phyloP scores from a whole-genome alignment of 805 yeast species.

The Candida ipomoeae region DNA sequence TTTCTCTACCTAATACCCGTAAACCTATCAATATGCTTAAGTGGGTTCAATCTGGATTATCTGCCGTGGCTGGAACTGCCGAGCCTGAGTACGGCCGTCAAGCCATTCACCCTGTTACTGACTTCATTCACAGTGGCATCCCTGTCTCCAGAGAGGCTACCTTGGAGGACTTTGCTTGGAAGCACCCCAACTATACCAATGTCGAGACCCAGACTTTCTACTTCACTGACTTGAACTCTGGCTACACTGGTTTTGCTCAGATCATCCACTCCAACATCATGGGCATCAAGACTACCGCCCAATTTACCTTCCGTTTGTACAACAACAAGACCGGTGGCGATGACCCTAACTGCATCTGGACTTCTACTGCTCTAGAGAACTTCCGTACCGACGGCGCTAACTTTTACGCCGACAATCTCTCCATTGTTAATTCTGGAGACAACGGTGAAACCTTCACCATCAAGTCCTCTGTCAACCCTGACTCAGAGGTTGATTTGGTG shows the following conservation, averaged over 20 bases:
- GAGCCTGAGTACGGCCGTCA: constrained; percentile 96
- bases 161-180: constrained; percentile 71
- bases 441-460: constrained; percentile 42
- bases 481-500: constrained; percentile 65
- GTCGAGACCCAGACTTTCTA: constrained; percentile 96
- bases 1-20: neutral
- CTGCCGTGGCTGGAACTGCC: constrained; percentile 96
- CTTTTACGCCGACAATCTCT: constrained; percentile 72
- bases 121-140: constrained; percentile 35
- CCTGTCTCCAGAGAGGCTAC: constrained; percentile 51
- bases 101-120: constrained; percentile 81
- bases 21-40: constrained; percentile 49
- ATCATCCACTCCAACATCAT: constrained; percentile 89
- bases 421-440: constrained; percentile 58
- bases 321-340: constrained; percentile 42
- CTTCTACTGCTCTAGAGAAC: constrained; percentile 83
- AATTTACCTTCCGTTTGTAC: constrained; percentile 83
- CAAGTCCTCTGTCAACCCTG: constrained; percentile 62
- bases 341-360: constrained; percentile 63
- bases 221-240: constrained; percentile 59
- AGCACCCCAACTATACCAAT: constrained; percentile 71
- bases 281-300: constrained; percentile 86
- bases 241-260: constrained; percentile 84
- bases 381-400: constrained; percentile 68
- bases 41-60: constrained; percentile 81